Evolutionary conservation across 2,329 filamentous ascomycete species (phyloP).

Genomic region (Colletotrichum godetiae): DNA sequence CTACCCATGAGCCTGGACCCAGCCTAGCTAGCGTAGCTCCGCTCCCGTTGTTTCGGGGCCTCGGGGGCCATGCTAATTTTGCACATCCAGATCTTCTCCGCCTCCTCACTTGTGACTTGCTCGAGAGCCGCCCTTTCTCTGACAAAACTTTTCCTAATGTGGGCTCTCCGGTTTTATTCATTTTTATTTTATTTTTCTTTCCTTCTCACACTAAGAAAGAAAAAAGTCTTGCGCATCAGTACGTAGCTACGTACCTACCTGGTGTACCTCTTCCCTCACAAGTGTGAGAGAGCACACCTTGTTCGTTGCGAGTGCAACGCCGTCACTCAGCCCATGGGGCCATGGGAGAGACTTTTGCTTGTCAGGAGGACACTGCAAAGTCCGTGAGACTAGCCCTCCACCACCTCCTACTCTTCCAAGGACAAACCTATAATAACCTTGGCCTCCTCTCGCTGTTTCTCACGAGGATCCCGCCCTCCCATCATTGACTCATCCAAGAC

Average conservation of each 20-base stretch:
- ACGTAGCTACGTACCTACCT: constrained; percentile 27
- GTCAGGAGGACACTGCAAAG: constrained; percentile 31
- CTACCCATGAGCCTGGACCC: constrained; percentile 1
- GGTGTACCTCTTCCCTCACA: neutral
- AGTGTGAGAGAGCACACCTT: neutral
- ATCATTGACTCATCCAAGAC: constrained; percentile 31
- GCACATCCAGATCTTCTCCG: constrained; percentile 27
- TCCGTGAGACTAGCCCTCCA: constrained; percentile 18
- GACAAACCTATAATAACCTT: constrained; percentile 31
- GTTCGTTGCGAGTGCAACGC: constrained; percentile 26
- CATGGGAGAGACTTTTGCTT: constrained; percentile 26
- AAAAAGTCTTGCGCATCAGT: neutral
- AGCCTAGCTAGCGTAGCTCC: constrained; percentile 20
- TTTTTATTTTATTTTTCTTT: neutral
- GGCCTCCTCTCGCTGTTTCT: constrained; percentile 15
- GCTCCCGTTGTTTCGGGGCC: constrained; percentile 29
- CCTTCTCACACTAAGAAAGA: neutral
- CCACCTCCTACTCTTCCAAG: constrained; percentile 14
- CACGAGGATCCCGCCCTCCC: neutral
- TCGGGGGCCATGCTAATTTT: constrained; percentile 28
- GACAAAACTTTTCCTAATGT: constrained; percentile 23
- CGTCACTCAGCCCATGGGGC: constrained; percentile 21
- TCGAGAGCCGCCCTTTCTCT: constrained; percentile 11
- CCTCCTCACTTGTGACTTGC: constrained; percentile 16
- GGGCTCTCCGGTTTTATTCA: neutral